phyloP scores from a whole-genome alignment of 257 asterid species.

The Solanum chiquidenum region DNA sequence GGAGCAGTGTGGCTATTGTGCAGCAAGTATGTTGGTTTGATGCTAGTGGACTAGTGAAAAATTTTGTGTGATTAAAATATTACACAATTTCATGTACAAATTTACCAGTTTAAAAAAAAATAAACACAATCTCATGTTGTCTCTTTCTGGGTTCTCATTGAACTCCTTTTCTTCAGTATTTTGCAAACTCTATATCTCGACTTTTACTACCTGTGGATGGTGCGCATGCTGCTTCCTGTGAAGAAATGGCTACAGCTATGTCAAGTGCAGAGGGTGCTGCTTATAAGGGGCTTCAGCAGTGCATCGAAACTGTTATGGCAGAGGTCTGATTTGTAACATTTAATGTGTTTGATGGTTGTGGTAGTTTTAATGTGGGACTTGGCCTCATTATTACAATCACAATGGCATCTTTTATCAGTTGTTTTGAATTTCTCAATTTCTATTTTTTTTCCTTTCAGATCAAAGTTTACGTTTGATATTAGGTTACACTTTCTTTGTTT shows the following conservation, averaged over 20 bases:
- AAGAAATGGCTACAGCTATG: slow-evolving; percentile 98
- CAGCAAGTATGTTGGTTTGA: slow-evolving; percentile 66
- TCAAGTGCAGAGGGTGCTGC: slow-evolving; percentile 96
- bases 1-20: slow-evolving; percentile 98
- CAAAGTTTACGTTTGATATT: background rate
- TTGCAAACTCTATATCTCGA: slow-evolving; percentile 90
- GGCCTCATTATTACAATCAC: background rate
- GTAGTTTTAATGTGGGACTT: background rate
- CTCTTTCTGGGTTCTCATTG: background rate
- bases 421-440: background rate
- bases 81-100: background rate
- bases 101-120: background rate
- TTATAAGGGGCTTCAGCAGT: slow-evolving; percentile 95
- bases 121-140: background rate
- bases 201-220: slow-evolving; percentile 92
- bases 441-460: background rate
- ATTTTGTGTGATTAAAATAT: background rate
- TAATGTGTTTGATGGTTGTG: background rate
- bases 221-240: slow-evolving; percentile 96
- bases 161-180: slow-evolving; percentile 45
- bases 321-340: slow-evolving; percentile 46
- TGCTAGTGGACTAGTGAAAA: background rate
- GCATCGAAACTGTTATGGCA: slow-evolving; percentile 96
- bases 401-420: background rate
- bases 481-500: background rate